Evolutionary conservation across 768 basidiomycete genomes (phyloP), one percentile per base, ranked within the genome.

Genomic region (Suillus fuscotomentosus): DNA sequence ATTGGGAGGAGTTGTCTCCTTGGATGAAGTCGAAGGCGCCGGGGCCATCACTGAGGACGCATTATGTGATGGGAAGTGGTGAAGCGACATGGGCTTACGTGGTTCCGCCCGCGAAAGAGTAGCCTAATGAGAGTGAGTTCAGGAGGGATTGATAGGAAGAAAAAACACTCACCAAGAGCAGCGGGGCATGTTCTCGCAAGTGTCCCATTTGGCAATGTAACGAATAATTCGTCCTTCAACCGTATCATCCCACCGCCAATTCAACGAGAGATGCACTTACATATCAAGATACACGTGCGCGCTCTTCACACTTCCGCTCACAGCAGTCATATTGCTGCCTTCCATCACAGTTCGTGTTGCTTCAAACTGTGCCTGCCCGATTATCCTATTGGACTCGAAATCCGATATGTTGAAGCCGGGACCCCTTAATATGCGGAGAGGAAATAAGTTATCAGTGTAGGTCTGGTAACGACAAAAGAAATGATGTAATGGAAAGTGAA

Each of bases 11-110:
- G 71, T 92, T 91, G 67, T 84, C 80, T 5, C 91, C 90, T 78
- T 92, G 91, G 39, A 87, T 76, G 67, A 92, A 94, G 73, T 92
- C 89, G 66, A 92, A 87, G 1, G 85, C 84, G 22, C 92, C 92
- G 3, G 92, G 91, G 0, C 92, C 91, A 74, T 93, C 91, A n/a
- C 87, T 88, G 67, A 55, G 27, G n/a, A 22, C 50, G 48, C 22
- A 53, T 64, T 45, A 54, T 65, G 43, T 9, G 20, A 22, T 50
- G 15, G 39, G 9, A n/a, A 39, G 2, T 3, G 38, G 59, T 31
- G 34, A 24, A 48, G 53, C 41, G 47, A n/a, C 31, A 57, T n/a
- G 41, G n/a, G 75, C 84, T 75, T 64, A 90, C 89, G 90, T 91
- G 36, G 90, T 92, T 72, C 91, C 91, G 55, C 89, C 91, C 17